Base-by-base conservation (phyloP, 495 filamentous ascomycete genomes). In the Pseudevernia furfuracea region DNA sequence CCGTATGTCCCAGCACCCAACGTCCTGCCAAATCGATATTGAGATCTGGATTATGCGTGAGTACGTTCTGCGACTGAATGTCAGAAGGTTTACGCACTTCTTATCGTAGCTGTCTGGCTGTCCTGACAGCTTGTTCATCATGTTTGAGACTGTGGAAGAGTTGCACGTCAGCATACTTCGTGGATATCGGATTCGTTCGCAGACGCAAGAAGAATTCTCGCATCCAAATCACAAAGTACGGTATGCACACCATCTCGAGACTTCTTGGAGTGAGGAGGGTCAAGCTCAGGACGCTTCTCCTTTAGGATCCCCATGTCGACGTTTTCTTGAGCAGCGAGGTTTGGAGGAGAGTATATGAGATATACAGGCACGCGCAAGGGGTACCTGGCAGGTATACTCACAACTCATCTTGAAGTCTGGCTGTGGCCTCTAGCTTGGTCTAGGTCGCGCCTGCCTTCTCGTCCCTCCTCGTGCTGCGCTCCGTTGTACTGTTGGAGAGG, bases 41-140 rank as follows among this genome's bases (percentile, higher is more conserved):
- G 85, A 60, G 89, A 80, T 77, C 91, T 96, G 67, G 28, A 66
- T 43, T 36, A 41, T 57, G 62, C 41, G 57, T 60, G 30, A 70
- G 62, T 48, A 62, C 48, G 65, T 69, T 38, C 66, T 59, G 21
- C 56, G 60, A 2, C 21, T 46, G n/a, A 41, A 25, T 49, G 49
- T 14, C 10, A 62, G 60, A 67, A 32, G 23, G 21, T 7, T 23
- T 0, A 49, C 82, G 69, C 74, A 96, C 90, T 99, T 99, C 77
- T 91, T 96, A 76, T 97, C 94, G 78, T 99, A 99, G 79, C 89
- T 96, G 71, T 96, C 90, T 60, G 94, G 94, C 80, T 99, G 94
- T 71, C 93, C 93, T 67, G 92, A 90, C 69, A 99, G 88, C 84
- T 96, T 96, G 79, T 93, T 97, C 70, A 99, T 82, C 89, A 97